phyloP scores from a whole-genome alignment of 441 rosid genomes.

The Populus hybrid region DNA sequence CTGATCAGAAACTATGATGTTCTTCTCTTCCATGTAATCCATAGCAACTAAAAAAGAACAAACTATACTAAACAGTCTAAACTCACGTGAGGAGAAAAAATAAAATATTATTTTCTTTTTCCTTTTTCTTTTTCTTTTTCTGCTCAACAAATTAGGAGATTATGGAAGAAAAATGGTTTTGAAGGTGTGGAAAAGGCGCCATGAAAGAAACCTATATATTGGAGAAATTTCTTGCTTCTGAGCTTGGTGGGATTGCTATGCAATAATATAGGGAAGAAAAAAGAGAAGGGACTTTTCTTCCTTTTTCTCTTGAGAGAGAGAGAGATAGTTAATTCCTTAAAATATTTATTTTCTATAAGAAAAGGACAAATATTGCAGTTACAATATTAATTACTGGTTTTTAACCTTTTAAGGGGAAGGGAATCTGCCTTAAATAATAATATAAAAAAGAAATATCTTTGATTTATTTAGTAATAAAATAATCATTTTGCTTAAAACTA shows the following conservation, averaged over 20 bases:
- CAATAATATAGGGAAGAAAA: background rate
- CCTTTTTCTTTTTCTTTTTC: too few species aligned
- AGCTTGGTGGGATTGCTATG: background rate
- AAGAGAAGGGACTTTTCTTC: background rate
- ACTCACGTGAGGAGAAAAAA: too few species aligned
- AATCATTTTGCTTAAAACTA: background rate
- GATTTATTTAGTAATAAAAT: conserved; percentile 3
- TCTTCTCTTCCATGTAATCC: conserved; percentile 9
- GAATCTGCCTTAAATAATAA: background rate
- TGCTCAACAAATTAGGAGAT: background rate
- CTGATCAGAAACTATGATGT: background rate
- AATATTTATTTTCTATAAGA: background rate
- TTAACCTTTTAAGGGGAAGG: background rate
- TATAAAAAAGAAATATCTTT: conserved; percentile 6
- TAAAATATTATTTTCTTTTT: too few species aligned
- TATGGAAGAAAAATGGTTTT: background rate
- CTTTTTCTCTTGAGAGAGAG: too few species aligned
- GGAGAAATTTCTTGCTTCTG: background rate
- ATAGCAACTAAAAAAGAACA: background rate
- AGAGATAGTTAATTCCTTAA: background rate
- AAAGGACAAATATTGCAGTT: background rate
- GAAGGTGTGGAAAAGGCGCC: conserved; percentile 6
- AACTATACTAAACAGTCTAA: background rate
- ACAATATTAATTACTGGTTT: conserved; percentile 5
- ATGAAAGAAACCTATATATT: background rate